phyloP scores from a whole-genome alignment of 176 grass and related monocot genomes.

The Avena sativa region DNA sequence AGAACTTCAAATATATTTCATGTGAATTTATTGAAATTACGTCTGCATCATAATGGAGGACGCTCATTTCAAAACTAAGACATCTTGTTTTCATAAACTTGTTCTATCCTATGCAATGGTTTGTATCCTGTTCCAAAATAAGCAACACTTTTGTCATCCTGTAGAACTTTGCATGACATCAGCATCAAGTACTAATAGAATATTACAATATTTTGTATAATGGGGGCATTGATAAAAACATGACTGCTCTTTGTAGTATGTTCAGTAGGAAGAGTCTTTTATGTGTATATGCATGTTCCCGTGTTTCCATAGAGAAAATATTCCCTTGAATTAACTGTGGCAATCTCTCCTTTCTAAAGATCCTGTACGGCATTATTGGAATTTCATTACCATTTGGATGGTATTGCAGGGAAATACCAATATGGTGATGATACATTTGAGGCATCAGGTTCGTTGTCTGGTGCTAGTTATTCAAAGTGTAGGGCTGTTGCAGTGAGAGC shows the following conservation, averaged over 20 bases:
- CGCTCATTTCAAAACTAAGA: constrained; percentile 31
- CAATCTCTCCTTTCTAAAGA: neutral
- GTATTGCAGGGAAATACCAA: constrained; percentile 67
- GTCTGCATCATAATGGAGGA: constrained; percentile 6
- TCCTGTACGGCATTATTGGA: neutral
- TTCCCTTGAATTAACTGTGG: neutral
- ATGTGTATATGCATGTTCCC: constrained; percentile 26
- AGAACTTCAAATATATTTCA: constrained; percentile 34
- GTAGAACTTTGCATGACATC: constrained; percentile 1
- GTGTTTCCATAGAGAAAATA: constrained; percentile 28
- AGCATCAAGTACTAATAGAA: neutral
- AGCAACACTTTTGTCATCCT: constrained; percentile 5
- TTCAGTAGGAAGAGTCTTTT: neutral
- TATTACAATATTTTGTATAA: neutral
- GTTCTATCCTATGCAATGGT: constrained; percentile 4
- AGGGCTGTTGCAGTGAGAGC: constrained; percentile 69
- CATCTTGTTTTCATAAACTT: constrained; percentile 1
- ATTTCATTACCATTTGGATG: constrained; percentile 18
- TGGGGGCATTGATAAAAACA: constrained; percentile 23
- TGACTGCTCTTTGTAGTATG: constrained; percentile 21
- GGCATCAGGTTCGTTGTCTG: constrained; percentile 69
- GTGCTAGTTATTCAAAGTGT: constrained; percentile 86
- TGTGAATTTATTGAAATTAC: constrained; percentile 31
- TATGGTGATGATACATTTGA: constrained; percentile 72
- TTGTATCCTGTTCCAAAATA: constrained; percentile 27